Conservation (phyloP, 2,329 filamentous ascomycete species). For the Graphiopsis chlorocephala region DNA sequence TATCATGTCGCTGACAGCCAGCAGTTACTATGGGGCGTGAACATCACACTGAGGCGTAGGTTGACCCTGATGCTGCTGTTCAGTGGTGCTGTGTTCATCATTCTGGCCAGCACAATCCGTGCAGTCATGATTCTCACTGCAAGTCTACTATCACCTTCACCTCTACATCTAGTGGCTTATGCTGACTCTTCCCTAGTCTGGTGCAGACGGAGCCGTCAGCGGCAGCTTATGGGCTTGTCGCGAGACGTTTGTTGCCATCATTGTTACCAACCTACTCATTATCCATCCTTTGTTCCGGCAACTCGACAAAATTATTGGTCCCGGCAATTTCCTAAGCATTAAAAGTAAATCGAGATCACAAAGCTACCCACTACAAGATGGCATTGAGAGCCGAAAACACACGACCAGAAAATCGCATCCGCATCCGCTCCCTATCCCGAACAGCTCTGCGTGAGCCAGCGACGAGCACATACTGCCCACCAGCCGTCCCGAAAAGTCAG, state of each 20-base stretch:
- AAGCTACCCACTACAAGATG: conserved; percentile 1
- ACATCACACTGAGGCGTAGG: neutral
- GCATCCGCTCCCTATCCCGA: neutral
- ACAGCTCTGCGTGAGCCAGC: neutral
- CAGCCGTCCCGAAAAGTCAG: neutral
- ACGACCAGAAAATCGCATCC: neutral
- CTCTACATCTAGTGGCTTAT: neutral
- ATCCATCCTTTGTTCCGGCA: neutral
- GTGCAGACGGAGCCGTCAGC: neutral
- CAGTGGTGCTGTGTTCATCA: conserved; percentile 5
- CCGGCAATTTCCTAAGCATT: neutral
- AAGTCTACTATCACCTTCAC: neutral
- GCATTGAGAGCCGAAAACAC: neutral
- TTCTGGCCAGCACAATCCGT: neutral
- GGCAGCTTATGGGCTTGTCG: conserved; percentile 2
- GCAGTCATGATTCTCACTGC: conserved; percentile 1
- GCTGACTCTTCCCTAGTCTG: neutral
- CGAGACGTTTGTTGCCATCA: conserved; percentile 1
- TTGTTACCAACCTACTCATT: conserved; percentile 4
- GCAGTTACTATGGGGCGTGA: neutral
- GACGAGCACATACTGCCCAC: neutral
- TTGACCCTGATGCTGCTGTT: conserved; percentile 4
- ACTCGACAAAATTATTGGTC: neutral
- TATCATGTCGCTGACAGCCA: neutral
- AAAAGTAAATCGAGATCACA: neutral